Conservation (phyloP, 176 grass and related monocot species). For the Oryza australiensis region DNA sequence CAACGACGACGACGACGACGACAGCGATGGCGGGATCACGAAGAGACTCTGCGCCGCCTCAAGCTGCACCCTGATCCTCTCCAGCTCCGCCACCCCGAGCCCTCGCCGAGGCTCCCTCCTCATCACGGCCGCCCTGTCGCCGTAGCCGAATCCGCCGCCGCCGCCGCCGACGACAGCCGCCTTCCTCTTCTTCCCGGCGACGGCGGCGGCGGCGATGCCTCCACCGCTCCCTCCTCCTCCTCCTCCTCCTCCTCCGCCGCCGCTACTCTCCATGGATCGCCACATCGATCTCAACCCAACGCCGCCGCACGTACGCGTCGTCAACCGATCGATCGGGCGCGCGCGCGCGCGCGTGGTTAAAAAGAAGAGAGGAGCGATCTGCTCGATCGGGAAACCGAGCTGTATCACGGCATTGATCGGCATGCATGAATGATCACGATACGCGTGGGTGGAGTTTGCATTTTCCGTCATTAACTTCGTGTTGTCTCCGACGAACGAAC, state of each 20-base stretch:
- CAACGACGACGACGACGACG: background rate
- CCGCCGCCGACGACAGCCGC: background rate
- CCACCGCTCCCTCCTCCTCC: too few species aligned
- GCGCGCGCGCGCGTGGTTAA: too few species aligned
- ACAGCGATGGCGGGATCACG: background rate
- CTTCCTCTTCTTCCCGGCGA: constrained; percentile 37
- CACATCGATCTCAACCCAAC: background rate
- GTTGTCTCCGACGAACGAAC: background rate
- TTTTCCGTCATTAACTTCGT: background rate
- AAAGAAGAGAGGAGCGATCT: too few species aligned
- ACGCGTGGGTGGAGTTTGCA: background rate
- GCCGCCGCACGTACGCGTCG: too few species aligned
- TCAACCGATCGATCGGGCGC: background rate
- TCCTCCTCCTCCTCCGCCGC: too few species aligned
- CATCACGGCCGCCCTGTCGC: background rate
- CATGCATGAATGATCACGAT: background rate
- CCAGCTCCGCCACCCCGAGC: constrained; percentile 47
- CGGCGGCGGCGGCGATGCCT: background rate
- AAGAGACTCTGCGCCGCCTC: constrained; percentile 48
- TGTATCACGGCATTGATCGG: background rate
- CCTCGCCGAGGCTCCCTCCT: constrained; percentile 49
- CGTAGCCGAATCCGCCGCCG: background rate
- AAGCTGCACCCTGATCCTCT: constrained; percentile 44
- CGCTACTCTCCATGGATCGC: background rate
- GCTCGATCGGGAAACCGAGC: background rate